Conservation (phyloP, 2,329 filamentous ascomycete genomes). For the Nigrospora oryzae region DNA sequence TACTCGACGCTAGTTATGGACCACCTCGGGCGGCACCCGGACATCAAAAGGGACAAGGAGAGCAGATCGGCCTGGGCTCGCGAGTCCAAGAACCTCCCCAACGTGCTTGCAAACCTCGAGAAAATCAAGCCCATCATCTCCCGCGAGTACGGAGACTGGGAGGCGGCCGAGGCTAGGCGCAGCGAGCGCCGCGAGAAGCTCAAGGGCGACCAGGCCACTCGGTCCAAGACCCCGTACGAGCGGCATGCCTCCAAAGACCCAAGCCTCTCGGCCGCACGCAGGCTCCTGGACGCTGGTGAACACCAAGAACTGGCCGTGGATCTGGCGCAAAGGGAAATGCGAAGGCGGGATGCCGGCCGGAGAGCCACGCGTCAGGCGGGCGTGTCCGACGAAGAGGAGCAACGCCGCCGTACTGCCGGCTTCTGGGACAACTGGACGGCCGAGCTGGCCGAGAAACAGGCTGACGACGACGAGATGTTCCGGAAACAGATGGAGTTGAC, state of each 20-base stretch:
- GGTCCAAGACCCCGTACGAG: constrained; percentile 24
- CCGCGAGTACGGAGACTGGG: constrained; percentile 60
- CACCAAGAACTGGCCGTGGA: constrained; percentile 70
- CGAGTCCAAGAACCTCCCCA: constrained; percentile 38
- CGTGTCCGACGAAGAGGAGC: constrained; percentile 47
- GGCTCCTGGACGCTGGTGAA: constrained; percentile 60
- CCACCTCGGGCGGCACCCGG: constrained; percentile 66
- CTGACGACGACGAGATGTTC: constrained; percentile 33
- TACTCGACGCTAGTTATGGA: constrained; percentile 79
- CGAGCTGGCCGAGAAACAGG: constrained; percentile 19
- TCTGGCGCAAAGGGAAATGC: constrained; percentile 65
- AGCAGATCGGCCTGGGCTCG: constrained; percentile 54
- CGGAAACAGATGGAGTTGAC: constrained; percentile 45
- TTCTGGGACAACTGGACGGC: constrained; percentile 33
- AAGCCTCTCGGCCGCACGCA: constrained; percentile 42
- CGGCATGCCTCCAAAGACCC: constrained; percentile 50
- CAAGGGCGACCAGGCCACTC: constrained; percentile 3
- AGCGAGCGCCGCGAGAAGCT: constrained; percentile 14
- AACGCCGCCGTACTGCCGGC: constrained; percentile 38
- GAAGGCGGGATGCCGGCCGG: constrained; percentile 54
- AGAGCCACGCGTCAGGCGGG: constrained; percentile 49
- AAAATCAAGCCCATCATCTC: constrained; percentile 71
- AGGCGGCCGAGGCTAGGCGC: constrained; percentile 39
- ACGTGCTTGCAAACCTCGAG: constrained; percentile 65
- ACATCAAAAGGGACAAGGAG: constrained; percentile 54